These are phyloP conservation scores for Ramaria sp. DNA, from an alignment of 768 basidiomycete species.

Conservation along the genomic window DNA sequence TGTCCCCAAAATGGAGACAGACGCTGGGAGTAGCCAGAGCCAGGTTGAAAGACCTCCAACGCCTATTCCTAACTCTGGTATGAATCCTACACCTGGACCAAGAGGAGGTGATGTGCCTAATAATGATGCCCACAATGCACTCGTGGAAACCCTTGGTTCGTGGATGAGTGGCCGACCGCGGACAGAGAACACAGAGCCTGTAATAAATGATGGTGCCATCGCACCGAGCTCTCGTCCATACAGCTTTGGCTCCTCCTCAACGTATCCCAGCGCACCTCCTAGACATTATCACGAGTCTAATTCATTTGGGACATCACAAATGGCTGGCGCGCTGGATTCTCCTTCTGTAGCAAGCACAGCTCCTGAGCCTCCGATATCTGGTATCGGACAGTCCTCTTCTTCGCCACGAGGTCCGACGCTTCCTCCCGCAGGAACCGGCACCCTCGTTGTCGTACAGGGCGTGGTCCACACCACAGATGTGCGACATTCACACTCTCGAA, in stretches of 20 bases:
- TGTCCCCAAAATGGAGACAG: neutral
- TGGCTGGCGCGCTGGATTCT: conserved; percentile 11
- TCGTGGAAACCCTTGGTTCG: conserved; percentile 2
- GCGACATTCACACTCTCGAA: conserved; percentile 22
- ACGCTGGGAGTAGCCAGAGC: neutral
- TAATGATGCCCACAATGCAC: neutral
- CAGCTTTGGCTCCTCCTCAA: neutral
- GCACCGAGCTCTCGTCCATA: neutral
- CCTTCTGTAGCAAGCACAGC: neutral
- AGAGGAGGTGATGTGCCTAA: neutral
- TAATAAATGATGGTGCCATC: neutral
- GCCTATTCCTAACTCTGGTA: neutral
- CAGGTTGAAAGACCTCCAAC: neutral
- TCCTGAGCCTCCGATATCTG: conserved; percentile 2
- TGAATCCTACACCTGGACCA: neutral
- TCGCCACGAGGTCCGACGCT: conserved; percentile 30
- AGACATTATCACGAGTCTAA: conserved; percentile 3
- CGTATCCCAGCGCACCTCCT: neutral
- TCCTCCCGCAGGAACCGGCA: conserved; percentile 50
- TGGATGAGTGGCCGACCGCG: conserved; percentile 3
- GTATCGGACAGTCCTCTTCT: conserved; percentile 12
- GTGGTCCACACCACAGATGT: conserved; percentile 72
- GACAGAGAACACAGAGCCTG: neutral
- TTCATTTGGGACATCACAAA: conserved; percentile 5
- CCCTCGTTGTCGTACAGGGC: conserved; percentile 74